Base-by-base conservation (phyloP, 257 asterid genomes). In the Scutellaria barbata region DNA sequence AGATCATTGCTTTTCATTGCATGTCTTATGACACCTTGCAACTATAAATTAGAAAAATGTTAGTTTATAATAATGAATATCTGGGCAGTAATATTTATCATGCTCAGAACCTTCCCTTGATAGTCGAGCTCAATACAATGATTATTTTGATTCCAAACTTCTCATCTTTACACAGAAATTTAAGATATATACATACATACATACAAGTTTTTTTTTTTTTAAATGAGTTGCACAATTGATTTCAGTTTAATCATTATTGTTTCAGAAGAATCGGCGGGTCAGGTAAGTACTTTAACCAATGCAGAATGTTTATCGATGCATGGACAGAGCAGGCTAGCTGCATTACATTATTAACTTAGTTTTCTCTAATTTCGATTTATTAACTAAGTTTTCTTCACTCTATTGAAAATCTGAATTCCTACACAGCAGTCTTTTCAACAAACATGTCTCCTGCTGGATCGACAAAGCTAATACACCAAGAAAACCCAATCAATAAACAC, bases 1-100 rank as follows among this genome's bases (percentile, higher is more conserved):
- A 86, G 72, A 63, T 82, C 80, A 61, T 85, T 86, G 89, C 79
- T 77, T 61, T 59, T 45, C 84, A 90, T 81, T 50, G 76, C 83
- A 51, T 80, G 86, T 84, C 78, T 83, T 56, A 90, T 58, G 59
- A 75, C 63, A 68, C 87, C 83, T 84, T 92, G 97, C 85, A 92
- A 51, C 97, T 92, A 69, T 30, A 55, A 45, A 64, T 64, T 3
- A 68, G n/a, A 40, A 40, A 54, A 62, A 22, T 20, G 66, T 75
- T 72, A 76, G 69, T 40, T 51, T 17, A 52, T 42, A 11, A 48
- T 12, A 50, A 66, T 74, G 77, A 46, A 55, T 42, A 51, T 47
- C 10, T 1, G 42, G 30, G 66, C 51, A 53, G 9, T 53, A 48
- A 53, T 76, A 53, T 73, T 65, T 73, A 52, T 14, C 35, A 66